Conservation (phyloP, 2,329 filamentous ascomycete genomes). For the Verticillium longisporum region DNA sequence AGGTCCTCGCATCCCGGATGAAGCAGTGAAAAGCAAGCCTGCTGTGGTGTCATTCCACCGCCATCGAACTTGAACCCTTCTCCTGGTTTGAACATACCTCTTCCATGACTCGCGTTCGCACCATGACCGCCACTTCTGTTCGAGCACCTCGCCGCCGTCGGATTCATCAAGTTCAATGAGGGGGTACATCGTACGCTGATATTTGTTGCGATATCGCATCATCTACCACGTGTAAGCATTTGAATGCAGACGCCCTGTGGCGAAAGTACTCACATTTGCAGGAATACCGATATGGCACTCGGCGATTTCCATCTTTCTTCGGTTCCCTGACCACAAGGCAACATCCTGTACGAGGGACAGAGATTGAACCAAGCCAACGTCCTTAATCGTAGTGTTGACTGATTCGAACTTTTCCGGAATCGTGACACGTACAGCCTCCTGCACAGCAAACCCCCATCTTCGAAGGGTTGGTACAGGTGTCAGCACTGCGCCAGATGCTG, state of each 20-base stretch:
- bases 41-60: not conserved
- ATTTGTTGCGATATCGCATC: slow-evolving; percentile 51
- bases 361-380: slow-evolving; percentile 41
- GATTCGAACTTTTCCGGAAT: slow-evolving; percentile 33
- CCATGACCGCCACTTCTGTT: slow-evolving; percentile 62
- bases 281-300: slow-evolving; percentile 41
- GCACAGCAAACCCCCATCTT: slow-evolving; percentile 52
- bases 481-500: slow-evolving; percentile 53
- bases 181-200: slow-evolving; percentile 48
- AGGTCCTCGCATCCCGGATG: slow-evolving; percentile 58
- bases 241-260: not conserved
- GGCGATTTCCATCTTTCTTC: slow-evolving; percentile 49
- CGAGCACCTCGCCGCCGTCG: slow-evolving; percentile 49
- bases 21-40: slow-evolving; percentile 60
- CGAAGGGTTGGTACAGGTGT: slow-evolving; percentile 51
- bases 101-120: slow-evolving; percentile 60
- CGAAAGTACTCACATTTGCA: slow-evolving; percentile 29
- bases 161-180: slow-evolving; percentile 40
- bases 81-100: slow-evolving; percentile 28
- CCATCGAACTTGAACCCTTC: not conserved
- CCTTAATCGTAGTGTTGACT: slow-evolving; percentile 37
- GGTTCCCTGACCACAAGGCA: slow-evolving; percentile 47
- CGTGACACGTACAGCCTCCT: slow-evolving; percentile 40
- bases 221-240: slow-evolving; percentile 25
- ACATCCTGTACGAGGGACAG: slow-evolving; percentile 42